Conservation (phyloP, 208 protist species). For the Leishmania arabica region DNA sequence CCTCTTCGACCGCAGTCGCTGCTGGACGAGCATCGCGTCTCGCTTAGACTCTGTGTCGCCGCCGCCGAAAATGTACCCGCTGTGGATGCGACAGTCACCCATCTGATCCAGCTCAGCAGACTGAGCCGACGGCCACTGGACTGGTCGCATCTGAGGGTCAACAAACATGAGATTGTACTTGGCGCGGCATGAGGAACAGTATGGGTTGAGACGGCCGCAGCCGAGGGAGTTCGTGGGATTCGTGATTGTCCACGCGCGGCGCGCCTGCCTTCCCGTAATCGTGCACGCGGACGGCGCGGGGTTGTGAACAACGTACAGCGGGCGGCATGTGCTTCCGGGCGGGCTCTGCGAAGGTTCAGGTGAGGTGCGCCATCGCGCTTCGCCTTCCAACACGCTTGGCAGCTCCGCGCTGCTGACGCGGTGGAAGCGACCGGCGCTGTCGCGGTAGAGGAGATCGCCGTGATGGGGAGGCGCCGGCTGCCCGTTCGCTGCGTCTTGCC, state of each 20-base stretch:
- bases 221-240: constrained; percentile 49
- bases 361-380: background rate
- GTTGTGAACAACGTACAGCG: constrained; percentile 31
- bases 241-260: constrained; percentile 28
- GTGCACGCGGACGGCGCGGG: background rate
- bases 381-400: background rate
- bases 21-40: constrained; percentile 20
- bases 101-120: constrained; percentile 33
- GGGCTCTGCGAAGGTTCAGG: background rate
- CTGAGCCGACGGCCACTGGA: constrained; percentile 44
- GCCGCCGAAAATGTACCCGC: constrained; percentile 42
- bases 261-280: constrained; percentile 3
- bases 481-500: background rate
- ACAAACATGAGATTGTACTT: constrained; percentile 80
- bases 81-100: constrained; percentile 47
- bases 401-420: constrained; percentile 19
- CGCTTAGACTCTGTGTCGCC: background rate
- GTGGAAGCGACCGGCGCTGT: constrained; percentile 15
- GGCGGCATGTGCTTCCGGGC: background rate
- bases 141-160: constrained; percentile 55
- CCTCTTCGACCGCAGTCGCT: constrained; percentile 20
- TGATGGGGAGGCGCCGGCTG: constrained; percentile 10
- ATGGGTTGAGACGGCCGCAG: constrained; percentile 79
- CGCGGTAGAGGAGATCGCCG: constrained; percentile 29
- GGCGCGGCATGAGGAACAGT: constrained; percentile 73